phyloP scores from a whole-genome alignment of 2,329 filamentous ascomycete genomes.

The Fusarium newnesense region DNA sequence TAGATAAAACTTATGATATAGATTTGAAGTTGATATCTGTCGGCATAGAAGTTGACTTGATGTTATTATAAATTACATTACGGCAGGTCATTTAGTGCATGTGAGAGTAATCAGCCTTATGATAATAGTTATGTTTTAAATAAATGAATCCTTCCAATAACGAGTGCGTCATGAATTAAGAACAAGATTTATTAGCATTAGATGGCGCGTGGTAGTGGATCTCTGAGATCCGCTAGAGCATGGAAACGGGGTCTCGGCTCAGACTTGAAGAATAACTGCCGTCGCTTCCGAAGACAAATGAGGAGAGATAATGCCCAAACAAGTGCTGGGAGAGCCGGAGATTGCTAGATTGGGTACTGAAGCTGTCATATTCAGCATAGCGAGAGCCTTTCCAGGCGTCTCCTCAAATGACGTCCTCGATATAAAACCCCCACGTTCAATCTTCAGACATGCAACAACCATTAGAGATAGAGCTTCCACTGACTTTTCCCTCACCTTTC shows the following conservation, averaged over 20 bases:
- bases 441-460: not conserved
- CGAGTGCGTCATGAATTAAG: slow-evolving; percentile 16
- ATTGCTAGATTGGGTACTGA: not conserved
- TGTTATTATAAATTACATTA: not conserved
- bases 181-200: slow-evolving; percentile 5
- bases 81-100: not conserved
- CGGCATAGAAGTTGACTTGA: not conserved
- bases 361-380: not conserved
- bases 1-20: not conserved
- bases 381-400: too few relatives aligned
- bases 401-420: not conserved
- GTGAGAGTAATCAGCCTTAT: not conserved
- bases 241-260: not conserved
- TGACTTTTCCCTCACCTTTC: not conserved
- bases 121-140: not conserved
- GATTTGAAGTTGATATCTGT: not conserved
- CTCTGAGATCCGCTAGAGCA: not conserved
- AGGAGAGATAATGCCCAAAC: not conserved
- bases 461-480: not conserved
- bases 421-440: not conserved
- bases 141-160: slow-evolving; percentile 13
- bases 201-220: slow-evolving; percentile 27
- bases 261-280: slow-evolving; percentile 11
- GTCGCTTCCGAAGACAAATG: slow-evolving; percentile 19
- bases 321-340: not conserved